A percentile compares a stretch with the other conserved stretches of the same genome.
These are phyloP conservation scores for Dalbergia cochinchinensis DNA, from an alignment of 306 rosid species.

Conservation along the genomic window DNA sequence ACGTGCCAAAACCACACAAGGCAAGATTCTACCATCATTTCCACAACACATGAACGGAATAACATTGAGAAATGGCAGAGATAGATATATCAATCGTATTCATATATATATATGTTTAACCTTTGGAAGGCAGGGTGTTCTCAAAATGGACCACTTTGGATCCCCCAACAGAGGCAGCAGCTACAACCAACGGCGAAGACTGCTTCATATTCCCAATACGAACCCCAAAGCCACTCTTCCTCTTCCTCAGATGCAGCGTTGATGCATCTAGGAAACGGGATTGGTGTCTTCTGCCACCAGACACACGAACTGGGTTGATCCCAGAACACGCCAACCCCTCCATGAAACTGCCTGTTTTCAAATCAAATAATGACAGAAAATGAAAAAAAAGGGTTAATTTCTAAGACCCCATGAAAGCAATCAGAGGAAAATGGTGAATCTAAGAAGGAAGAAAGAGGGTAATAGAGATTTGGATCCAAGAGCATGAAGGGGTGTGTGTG, in stretches of 20 bases:
- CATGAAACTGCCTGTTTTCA: conserved; percentile 48
- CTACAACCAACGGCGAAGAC: conserved; percentile 36
- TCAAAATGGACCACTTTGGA: conserved; percentile 51
- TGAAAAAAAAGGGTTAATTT: not conserved
- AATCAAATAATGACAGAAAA: not conserved
- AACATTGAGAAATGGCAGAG: too few relatives aligned
- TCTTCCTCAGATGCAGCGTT: conserved; percentile 42
- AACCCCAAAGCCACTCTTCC: conserved; percentile 16
- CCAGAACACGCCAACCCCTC: conserved; percentile 58
- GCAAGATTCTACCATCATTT: too few relatives aligned
- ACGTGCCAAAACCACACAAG: too few relatives aligned
- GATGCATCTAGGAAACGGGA: conserved; percentile 41
- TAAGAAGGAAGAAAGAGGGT: not conserved
- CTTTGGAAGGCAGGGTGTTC: conserved; percentile 67
- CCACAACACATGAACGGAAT: too few relatives aligned
- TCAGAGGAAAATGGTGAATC: not conserved
- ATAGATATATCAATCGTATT: too few relatives aligned
- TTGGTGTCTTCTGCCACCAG: conserved; percentile 23
- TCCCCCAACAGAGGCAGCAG: conserved; percentile 52
- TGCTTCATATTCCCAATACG: conserved; percentile 39
- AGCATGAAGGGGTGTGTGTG: not conserved
- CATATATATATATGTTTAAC: conserved; percentile 12
- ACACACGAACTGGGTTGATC: conserved; percentile 49
- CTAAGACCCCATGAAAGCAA: not conserved
- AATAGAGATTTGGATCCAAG: conserved; percentile 10